Conservation (phyloP, 768 basidiomycete genomes). For the Kondoa malvinella region DNA sequence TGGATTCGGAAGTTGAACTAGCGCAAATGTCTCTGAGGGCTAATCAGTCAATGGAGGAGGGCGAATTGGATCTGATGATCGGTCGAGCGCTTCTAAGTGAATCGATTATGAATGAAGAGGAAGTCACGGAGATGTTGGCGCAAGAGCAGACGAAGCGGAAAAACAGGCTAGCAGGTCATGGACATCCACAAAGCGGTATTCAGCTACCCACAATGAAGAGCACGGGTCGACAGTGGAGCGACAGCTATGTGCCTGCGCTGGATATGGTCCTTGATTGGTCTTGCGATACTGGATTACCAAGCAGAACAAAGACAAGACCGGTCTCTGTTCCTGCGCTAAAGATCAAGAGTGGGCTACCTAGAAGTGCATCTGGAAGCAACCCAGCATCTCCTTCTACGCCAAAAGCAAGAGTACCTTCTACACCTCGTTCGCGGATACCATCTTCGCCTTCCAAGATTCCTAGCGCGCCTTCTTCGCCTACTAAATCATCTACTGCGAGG, state of each 20-base stretch:
- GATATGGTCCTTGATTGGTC: neutral
- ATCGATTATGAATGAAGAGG: neutral
- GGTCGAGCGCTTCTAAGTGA: neutral
- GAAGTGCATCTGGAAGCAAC: neutral
- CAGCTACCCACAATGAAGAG: neutral
- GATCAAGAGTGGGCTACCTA: neutral
- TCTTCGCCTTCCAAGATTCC: neutral
- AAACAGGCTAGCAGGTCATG: neutral
- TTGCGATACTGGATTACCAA: neutral
- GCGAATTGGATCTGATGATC: neutral
- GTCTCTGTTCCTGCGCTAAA: neutral
- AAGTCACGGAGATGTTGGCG: neutral
- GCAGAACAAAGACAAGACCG: too few relatives aligned
- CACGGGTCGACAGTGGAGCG: neutral
- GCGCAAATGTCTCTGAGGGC: neutral
- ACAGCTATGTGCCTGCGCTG: neutral
- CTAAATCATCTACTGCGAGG: neutral
- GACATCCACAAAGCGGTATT: neutral
- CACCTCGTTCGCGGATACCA: neutral
- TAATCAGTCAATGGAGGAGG: neutral
- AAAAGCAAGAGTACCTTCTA: too few relatives aligned
- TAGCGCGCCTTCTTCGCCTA: neutral
- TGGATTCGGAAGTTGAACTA: neutral
- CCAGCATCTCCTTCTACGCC: too few relatives aligned
- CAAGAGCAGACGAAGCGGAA: neutral